Evolutionary conservation across 1,139 yeast genomes (phyloP), one percentile per base, ranked within the genome.

Genomic region (Geotrichum histeridarum): DNA sequence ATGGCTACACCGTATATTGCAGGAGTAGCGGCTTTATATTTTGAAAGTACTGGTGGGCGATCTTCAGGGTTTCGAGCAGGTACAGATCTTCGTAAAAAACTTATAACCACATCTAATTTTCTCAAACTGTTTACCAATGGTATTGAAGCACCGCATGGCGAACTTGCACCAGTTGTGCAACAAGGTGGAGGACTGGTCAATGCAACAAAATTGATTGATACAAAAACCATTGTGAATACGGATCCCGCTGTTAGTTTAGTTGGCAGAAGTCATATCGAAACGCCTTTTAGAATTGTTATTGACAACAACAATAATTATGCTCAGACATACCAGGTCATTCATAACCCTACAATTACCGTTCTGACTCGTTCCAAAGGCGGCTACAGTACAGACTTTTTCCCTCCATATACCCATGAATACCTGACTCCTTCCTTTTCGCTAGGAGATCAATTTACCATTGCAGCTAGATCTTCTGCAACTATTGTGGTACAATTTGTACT

Each of bases 121-220:
- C 42, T 60, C 4, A 11, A 39, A 4, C 35, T 59, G 8, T 60
- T 49, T 31, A 42, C 54, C 14, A 22, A 33, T 22, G 55, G 55
- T 4, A 42, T 33, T n/a, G n/a, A 39, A 11, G 55, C 48, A 11
- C 43, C 46, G 8, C 48, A 36, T 14, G 42, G 43, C 14, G 38
- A 49, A 14, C 7, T 14, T 18, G 60, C 60, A 15, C 64, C 64
- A 2, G 43, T 60, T 7, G 55, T 50, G 54, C 65, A 62, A 47
- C 65, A 62, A 50, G 65, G 65, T 35, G 55, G 63, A 14, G 65
- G 65, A 36, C 67, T 73, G 15, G 65, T 71, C 51, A 62, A 70
- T 56, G 74, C 72, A 17, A 70, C 68, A 39, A 69, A 67, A 18
- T 63, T 71, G 62, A 63, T 71, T 58, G 71, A 71, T 60, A 67